These are phyloP conservation scores for Termitomyces bulborhizus DNA, from an alignment of 768 basidiomycete genomes.

Conservation along the genomic window DNA sequence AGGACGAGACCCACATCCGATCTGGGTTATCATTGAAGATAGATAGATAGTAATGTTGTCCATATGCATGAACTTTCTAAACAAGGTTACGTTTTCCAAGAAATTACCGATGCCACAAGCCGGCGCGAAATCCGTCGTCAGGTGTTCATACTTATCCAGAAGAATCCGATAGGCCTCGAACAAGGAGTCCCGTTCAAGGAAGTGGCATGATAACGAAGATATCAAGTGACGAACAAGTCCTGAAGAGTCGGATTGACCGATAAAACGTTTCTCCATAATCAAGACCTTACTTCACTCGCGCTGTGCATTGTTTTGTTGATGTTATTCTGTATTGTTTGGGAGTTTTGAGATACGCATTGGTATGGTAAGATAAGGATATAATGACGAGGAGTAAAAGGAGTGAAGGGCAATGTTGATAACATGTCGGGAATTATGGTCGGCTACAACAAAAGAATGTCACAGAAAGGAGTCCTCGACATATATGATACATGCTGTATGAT, in stretches of 20 bases:
- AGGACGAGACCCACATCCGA: too few species aligned
- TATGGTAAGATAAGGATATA: background rate
- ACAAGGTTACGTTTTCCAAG: background rate
- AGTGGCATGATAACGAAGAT: background rate
- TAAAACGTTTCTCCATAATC: too few species aligned
- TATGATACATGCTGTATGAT: constrained; percentile 6
- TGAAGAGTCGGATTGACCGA: too few species aligned
- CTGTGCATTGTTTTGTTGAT: background rate
- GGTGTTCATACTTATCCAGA: background rate
- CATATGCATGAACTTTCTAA: too few species aligned
- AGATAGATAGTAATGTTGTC: too few species aligned
- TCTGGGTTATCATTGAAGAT: too few species aligned
- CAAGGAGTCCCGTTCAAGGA: too few species aligned
- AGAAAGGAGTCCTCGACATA: constrained; percentile 2
- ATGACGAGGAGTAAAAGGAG: background rate
- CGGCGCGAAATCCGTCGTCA: constrained; percentile 3
- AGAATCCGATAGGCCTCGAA: background rate
- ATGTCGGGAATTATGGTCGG: background rate
- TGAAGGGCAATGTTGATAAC: constrained; percentile 5
- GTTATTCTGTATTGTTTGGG: background rate
- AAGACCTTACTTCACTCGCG: too few species aligned
- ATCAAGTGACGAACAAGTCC: too few species aligned
- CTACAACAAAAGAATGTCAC: constrained; percentile 1
- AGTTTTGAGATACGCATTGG: background rate
- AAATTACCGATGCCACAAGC: background rate